Base-by-base conservation (phyloP, 208 protist species). In the Blastocrithidia nonstop region DNA sequence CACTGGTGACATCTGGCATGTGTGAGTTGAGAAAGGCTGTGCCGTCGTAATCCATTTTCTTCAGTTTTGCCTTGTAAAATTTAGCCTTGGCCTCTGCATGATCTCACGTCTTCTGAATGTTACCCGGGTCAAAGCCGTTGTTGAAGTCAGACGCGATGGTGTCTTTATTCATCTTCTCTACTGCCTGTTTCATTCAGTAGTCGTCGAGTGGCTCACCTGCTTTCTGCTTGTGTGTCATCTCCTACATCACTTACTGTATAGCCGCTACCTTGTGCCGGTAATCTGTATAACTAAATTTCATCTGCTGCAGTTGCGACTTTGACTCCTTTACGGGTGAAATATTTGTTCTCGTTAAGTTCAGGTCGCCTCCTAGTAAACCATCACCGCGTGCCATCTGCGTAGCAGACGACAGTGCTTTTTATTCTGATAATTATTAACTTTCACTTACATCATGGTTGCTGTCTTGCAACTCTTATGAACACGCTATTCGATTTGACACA, bases 11-110 rank as follows among this genome's bases (percentile, higher is more conserved):
- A 49, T 85, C 71, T 1, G 82, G 82, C 71, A 86, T 83, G 6
- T 40, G 59, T 0, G 52, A 62, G 42, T 72, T 61, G 7, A 61
- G 37, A 39, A 75, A 82, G 9, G 63, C 65, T 4, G 64, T 88
- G 13, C 74, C 77, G 57, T 92, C 83, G 47, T 88, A 92, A 60
- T 92, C 76, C 83, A 92, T 92, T 19, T 47, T 63, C 59, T 72
- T 75, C 13, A 92, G 55, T 46, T 87, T 87, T 20, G 66, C 61
- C 62, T 92, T 92, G 67, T 92, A 92, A 40, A 83, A 83, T 33
- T 67, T 61, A 6, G 83, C 83, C 56, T 80, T 78, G 11, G 71
- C 71, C 50, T 82, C 83, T 17, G 76, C 74, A 21, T 56, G 58
- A 51, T 88, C 78, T 78, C 83, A 92, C 7, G 72, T 80, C 6